These are phyloP conservation scores for Lepiota brunneoincarnata DNA, from an alignment of 768 basidiomycete genomes.

Conservation along the genomic window DNA sequence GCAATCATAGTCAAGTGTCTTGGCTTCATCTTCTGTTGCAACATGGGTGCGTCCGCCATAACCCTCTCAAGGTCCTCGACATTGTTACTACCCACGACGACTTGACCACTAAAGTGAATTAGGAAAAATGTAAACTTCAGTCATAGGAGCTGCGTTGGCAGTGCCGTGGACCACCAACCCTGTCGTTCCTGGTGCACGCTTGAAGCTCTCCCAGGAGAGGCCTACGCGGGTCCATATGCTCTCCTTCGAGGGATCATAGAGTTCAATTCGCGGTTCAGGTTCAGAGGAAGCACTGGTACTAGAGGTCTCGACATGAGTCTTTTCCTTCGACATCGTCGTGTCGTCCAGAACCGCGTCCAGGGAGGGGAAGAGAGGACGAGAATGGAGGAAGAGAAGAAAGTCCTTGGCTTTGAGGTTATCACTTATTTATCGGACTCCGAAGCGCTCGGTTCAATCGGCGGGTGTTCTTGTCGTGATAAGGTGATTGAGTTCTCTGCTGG, in stretches of 20 bases:
- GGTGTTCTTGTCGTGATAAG: neutral
- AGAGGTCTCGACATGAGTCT: slow-evolving; percentile 27
- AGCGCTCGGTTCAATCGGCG: neutral
- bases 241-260: slow-evolving; percentile 49
- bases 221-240: slow-evolving; percentile 42
- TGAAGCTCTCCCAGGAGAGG: slow-evolving; percentile 40
- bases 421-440: neutral
- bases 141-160: neutral
- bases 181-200: slow-evolving; percentile 44
- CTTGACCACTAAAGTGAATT: slow-evolving; percentile 33
- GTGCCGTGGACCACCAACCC: slow-evolving; percentile 28
- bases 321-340: slow-evolving; percentile 30
- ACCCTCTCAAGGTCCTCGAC: slow-evolving; percentile 32
- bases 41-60: slow-evolving; percentile 40
- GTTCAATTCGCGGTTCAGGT: slow-evolving; percentile 26
- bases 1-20: slow-evolving; percentile 48
- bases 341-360: neutral
- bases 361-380: slow-evolving; percentile 9
- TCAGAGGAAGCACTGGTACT: slow-evolving; percentile 29
- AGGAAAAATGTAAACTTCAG: too few relatives aligned
- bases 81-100: slow-evolving; percentile 32
- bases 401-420: neutral
- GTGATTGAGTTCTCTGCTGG: neutral
- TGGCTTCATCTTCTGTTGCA: slow-evolving; percentile 48
- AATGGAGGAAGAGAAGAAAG: neutral